Evolutionary conservation across 257 asterid species (phyloP).

Genomic region (Ilex asprella): DNA sequence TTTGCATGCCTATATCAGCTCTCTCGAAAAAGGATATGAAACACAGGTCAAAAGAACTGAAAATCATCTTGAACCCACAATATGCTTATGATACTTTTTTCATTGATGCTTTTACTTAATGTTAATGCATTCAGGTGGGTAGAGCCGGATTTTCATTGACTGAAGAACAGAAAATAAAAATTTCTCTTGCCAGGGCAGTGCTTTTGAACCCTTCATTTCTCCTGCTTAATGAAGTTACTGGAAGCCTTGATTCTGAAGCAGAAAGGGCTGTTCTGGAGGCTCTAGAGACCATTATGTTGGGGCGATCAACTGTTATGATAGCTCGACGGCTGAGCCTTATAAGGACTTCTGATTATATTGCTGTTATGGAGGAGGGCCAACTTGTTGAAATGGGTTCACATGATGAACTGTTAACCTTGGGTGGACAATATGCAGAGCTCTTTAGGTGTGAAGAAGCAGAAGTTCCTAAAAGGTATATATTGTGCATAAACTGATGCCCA

Average conservation of each 20-base stretch:
- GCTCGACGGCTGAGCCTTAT: background rate
- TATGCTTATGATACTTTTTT: too few relatives aligned
- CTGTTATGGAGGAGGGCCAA: conserved; percentile 3
- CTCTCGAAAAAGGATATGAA: conserved; percentile 2
- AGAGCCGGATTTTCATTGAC: background rate
- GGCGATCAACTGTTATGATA: background rate
- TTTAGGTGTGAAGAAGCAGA: background rate
- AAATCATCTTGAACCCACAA: too few relatives aligned
- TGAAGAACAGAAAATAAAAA: background rate
- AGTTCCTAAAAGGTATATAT: background rate
- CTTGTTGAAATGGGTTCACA: conserved; percentile 3
- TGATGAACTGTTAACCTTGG: background rate
- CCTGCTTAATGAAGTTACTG: conserved; percentile 1
- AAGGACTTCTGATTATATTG: background rate
- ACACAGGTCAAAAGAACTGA: background rate
- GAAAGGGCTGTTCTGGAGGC: conserved; percentile 1
- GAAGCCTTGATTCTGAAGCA: background rate
- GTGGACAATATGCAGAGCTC: conserved; percentile 1
- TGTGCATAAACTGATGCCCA: too few relatives aligned
- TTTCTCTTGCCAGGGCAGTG: conserved; percentile 3
- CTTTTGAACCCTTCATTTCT: background rate
- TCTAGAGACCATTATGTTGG: background rate
- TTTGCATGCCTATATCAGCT: background rate
- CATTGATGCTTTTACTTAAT: too few relatives aligned
- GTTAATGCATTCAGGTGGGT: background rate